These are phyloP conservation scores for Salix koriyanagi DNA, from an alignment of 345 rosid species.

Conservation along the genomic window DNA sequence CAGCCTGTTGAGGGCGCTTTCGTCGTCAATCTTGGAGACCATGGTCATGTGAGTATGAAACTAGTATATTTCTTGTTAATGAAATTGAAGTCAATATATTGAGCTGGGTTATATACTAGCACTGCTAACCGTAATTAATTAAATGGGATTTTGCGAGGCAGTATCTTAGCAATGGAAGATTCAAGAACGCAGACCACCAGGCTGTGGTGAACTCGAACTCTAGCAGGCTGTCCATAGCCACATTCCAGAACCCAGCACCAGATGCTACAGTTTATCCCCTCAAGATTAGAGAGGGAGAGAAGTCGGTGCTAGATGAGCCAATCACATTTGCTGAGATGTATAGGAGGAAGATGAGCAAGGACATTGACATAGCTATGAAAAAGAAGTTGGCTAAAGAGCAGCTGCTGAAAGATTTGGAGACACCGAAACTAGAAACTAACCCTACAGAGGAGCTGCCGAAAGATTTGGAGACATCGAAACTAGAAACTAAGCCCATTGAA, in stretches of 20 bases:
- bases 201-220: slow-evolving; percentile 33
- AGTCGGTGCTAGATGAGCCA: slow-evolving; percentile 22
- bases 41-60: slow-evolving; percentile 70
- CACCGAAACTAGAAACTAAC: slow-evolving; percentile 13
- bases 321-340: slow-evolving; percentile 33
- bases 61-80: background rate
- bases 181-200: slow-evolving; percentile 34
- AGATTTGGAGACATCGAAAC: slow-evolving; percentile 12
- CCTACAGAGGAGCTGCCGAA: slow-evolving; percentile 12
- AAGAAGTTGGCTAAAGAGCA: slow-evolving; percentile 27
- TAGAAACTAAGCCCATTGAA: slow-evolving; percentile 20
- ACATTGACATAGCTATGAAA: slow-evolving; percentile 22
- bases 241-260: slow-evolving; percentile 34
- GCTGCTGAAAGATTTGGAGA: slow-evolving; percentile 9
- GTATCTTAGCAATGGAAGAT: slow-evolving; percentile 34
- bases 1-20: slow-evolving; percentile 87
- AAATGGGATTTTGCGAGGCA: background rate
- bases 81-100: background rate
- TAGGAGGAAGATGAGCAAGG: slow-evolving; percentile 34
- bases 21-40: slow-evolving; percentile 96
- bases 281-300: slow-evolving; percentile 22
- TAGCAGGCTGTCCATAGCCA: slow-evolving; percentile 32
- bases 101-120: background rate
- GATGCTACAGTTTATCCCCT: slow-evolving; percentile 30
- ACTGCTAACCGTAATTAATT: background rate